A percentile compares a stretch with the other conserved stretches of the same genome.
Conservation (phyloP, 1,139 yeast genomes). For the Pichia kudriavzevii region DNA sequence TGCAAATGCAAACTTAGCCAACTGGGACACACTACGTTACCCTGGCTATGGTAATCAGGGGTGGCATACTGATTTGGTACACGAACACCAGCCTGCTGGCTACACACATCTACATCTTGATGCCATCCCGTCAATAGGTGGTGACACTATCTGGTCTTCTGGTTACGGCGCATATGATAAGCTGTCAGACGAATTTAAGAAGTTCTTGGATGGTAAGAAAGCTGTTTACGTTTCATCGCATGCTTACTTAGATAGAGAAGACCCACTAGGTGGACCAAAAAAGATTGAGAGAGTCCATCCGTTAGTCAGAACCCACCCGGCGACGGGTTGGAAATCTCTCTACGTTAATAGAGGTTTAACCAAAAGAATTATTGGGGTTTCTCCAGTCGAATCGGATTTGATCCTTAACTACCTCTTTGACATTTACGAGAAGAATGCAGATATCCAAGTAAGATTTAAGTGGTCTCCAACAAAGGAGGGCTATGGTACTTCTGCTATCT, state of each 20-base stretch:
- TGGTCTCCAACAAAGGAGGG: constrained; percentile 41
- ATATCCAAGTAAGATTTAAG: constrained; percentile 47
- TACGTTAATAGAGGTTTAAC: constrained; percentile 40
- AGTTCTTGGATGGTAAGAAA: constrained; percentile 42
- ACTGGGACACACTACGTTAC: constrained; percentile 21
- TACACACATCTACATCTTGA: constrained; percentile 42
- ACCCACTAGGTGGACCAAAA: constrained; percentile 38
- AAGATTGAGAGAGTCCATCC: constrained; percentile 41
- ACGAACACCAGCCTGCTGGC: constrained; percentile 44
- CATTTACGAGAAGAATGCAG: constrained; percentile 38
- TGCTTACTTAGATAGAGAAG: constrained; percentile 34
- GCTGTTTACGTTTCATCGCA: constrained; percentile 42
- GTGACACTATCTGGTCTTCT: constrained; percentile 45
- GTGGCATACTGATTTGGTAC: constrained; percentile 46
- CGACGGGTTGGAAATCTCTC: constrained; percentile 47
- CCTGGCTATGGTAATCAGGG: constrained; percentile 15
- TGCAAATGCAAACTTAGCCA: constrained; percentile 18
- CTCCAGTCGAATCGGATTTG: constrained; percentile 33
- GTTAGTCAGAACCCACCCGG: constrained; percentile 44
- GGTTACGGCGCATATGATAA: constrained; percentile 43
- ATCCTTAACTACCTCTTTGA: constrained; percentile 36
- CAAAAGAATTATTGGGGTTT: constrained; percentile 37
- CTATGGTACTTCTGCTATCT: constrained; percentile 46
- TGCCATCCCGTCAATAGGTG: constrained; percentile 40
- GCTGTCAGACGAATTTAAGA: constrained; percentile 40